These are phyloP conservation scores for Tremellales sp. DNA, from an alignment of 1,284 basidiomycete genomes.

Conservation along the genomic window DNA sequence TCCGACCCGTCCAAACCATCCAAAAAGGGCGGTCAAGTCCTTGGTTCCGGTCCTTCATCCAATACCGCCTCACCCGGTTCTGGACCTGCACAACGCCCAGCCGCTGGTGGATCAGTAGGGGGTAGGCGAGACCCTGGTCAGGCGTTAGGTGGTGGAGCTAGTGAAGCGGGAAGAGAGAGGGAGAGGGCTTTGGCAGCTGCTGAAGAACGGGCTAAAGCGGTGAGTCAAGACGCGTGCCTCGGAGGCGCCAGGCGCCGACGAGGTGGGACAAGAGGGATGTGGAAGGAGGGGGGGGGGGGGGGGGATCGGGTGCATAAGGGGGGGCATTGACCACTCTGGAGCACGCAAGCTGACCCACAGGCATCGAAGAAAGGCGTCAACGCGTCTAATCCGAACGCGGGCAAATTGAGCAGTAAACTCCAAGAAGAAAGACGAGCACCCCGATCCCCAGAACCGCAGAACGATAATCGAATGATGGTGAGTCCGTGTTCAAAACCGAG, in stretches of 20 bases:
- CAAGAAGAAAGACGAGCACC: slow-evolving; percentile 28
- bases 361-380: slow-evolving; percentile 41
- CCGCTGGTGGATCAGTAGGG: slow-evolving; percentile 12
- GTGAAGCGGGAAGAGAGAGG: slow-evolving; percentile 28
- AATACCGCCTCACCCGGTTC: no score
- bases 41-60: slow-evolving; percentile 30
- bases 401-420: slow-evolving; percentile 42
- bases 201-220: slow-evolving; percentile 42
- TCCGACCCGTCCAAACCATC: slow-evolving; percentile 41
- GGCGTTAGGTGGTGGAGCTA: slow-evolving; percentile 1
- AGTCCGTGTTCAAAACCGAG: no score
- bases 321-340: no score
- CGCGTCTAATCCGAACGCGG: slow-evolving; percentile 39
- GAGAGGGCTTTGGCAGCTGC: slow-evolving; percentile 41
- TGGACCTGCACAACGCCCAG: slow-evolving; percentile 23
- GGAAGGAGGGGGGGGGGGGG: no score
- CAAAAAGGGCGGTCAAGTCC: slow-evolving; percentile 30
- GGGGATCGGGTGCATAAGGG: no score
- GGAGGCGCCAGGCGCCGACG: no score
- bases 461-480: slow-evolving; percentile 44
- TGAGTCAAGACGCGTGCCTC: no score
- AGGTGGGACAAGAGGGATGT: no score
- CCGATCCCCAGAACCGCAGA: slow-evolving; percentile 7
- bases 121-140: no score
- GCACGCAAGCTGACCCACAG: slow-evolving; percentile 24